Evolutionary conservation across 2,329 filamentous ascomycete genomes (phyloP), one percentile per base, ranked within the genome.

Genomic region (Clonostachys chloroleuca): DNA sequence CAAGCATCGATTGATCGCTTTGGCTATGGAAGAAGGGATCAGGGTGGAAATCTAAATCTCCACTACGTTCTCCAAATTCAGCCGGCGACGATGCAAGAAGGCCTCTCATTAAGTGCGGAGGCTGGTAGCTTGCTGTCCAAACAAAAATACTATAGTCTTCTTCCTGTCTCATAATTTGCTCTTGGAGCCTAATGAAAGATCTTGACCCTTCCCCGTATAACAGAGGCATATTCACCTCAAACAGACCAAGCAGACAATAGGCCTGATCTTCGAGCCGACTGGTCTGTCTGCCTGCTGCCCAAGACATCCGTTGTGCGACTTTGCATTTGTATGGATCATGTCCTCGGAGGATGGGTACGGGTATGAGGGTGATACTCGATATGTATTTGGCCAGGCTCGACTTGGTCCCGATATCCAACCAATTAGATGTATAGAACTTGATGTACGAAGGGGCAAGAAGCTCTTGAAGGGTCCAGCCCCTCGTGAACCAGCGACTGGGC

Each of bases 391-490:
- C 36, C 13, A 14, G 36, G 14, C 16, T 17, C 6, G 16, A 14
- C 36, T 39, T 39, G 14, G 36, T 39, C 16, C 36, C 36, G 16
- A 14, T 14, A 17, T 14, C 36, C 2, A 20, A 5, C 64, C 63
- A 68, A 3, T 47, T 42, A 2, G 17, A n/a, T 34, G 61, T 53
- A 46, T 56, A 67, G 48, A 69, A 68, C 5, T 47, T 33, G 1
- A 65, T 30, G 2, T 49, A 45, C 2, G 17, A 20, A 0, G 62
- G 62, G 0, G 64, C 85, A 10, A 89, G 73, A 0, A 86, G 83
- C 61, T 89, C 81, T 58, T 85, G 85, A 51, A 85, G 66, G 0
- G 83, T 87, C 56, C 81, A 78, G 13, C 63, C 62, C 78, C 74
- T 51, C 4, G 53, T 59, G 44, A 65, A 65, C 62, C 63, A 67